Evolutionary conservation across 2,329 filamentous ascomycete genomes (phyloP).

Genomic region (Colletotrichum coccodes): DNA sequence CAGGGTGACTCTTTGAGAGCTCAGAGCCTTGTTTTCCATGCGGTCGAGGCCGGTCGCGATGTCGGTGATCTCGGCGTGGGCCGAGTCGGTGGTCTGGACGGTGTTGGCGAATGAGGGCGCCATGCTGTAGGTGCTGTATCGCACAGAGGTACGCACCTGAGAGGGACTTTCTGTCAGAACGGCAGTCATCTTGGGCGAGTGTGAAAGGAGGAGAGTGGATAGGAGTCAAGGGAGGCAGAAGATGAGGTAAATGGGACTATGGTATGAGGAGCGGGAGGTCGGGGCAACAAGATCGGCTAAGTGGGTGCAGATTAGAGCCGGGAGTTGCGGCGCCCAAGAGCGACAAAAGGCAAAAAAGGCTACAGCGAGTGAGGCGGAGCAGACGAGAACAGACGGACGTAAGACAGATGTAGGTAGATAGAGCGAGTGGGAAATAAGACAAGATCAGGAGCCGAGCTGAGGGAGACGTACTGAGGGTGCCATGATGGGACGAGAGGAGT

Average conservation of each 20-base stretch:
- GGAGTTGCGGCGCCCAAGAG: slow-evolving; percentile 17
- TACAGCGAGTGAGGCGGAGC: neutral
- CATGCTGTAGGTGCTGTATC: slow-evolving; percentile 70
- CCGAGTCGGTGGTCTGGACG: slow-evolving; percentile 63
- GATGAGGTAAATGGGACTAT: slow-evolving; percentile 17
- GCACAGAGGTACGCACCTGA: slow-evolving; percentile 64
- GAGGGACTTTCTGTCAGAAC: slow-evolving; percentile 21
- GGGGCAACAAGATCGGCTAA: slow-evolving; percentile 19
- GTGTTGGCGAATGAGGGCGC: slow-evolving; percentile 69
- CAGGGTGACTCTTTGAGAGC: slow-evolving; percentile 83
- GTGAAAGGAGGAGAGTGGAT: neutral
- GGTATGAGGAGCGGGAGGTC: neutral
- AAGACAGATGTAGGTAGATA: neutral
- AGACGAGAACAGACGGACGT: slow-evolving; percentile 21
- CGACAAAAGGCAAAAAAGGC: neutral
- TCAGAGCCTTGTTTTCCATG: slow-evolving; percentile 88
- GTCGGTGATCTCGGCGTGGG: slow-evolving; percentile 68
- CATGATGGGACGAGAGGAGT: slow-evolving; percentile 71
- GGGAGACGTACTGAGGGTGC: slow-evolving; percentile 65
- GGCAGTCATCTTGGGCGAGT: slow-evolving; percentile 13
- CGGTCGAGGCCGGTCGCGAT: slow-evolving; percentile 85
- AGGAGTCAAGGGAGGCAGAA: slow-evolving; percentile 22
- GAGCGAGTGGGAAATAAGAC: neutral
- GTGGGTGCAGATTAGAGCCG: slow-evolving; percentile 7
- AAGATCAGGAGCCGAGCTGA: slow-evolving; percentile 17